Conservation (phyloP, 2,329 filamentous ascomycete species). For the Coccinonectria pachysandricola region DNA sequence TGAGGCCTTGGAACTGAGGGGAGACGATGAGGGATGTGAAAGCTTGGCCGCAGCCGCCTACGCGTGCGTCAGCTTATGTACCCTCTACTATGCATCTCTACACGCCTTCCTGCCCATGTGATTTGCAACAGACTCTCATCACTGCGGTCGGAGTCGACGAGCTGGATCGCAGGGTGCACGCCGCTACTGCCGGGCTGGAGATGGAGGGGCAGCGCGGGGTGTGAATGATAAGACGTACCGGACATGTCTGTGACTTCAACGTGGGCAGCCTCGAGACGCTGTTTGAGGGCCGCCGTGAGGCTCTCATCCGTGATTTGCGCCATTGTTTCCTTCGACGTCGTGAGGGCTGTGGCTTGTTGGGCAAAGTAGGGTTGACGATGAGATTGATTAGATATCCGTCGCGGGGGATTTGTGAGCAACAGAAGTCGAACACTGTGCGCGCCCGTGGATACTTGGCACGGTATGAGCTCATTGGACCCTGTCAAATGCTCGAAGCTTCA, state of each 20-base stretch:
- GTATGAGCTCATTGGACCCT: slow-evolving; percentile 28
- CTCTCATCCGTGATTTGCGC: slow-evolving; percentile 61
- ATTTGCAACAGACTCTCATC: too few relatives aligned
- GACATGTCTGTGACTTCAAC: slow-evolving; percentile 90
- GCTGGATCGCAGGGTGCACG: slow-evolving; percentile 5
- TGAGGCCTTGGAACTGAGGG: slow-evolving; percentile 58
- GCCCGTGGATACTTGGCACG: slow-evolving; percentile 6
- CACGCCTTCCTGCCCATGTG: too few relatives aligned
- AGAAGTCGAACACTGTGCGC: slow-evolving; percentile 10
- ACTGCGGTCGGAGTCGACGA: too few relatives aligned
- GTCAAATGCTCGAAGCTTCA: too few relatives aligned
- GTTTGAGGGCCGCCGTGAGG: slow-evolving; percentile 57
- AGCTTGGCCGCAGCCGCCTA: slow-evolving; percentile 52
- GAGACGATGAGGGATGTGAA: slow-evolving; percentile 53
- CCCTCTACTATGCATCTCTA: too few relatives aligned
- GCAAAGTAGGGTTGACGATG: slow-evolving; percentile 10
- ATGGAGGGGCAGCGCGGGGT: slow-evolving; percentile 4
- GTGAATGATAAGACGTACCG: slow-evolving; percentile 44
- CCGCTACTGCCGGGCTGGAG: too few relatives aligned
- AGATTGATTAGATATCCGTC: slow-evolving; percentile 31
- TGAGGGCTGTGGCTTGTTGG: too few relatives aligned
- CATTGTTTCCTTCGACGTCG: slow-evolving; percentile 30
- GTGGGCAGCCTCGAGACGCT: slow-evolving; percentile 62
- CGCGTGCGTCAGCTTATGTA: too few relatives aligned
- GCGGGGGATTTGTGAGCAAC: too few relatives aligned